Evolutionary conservation across 2,329 filamentous ascomycete genomes (phyloP).

Genomic region (Grosmannia clavigera): DNA sequence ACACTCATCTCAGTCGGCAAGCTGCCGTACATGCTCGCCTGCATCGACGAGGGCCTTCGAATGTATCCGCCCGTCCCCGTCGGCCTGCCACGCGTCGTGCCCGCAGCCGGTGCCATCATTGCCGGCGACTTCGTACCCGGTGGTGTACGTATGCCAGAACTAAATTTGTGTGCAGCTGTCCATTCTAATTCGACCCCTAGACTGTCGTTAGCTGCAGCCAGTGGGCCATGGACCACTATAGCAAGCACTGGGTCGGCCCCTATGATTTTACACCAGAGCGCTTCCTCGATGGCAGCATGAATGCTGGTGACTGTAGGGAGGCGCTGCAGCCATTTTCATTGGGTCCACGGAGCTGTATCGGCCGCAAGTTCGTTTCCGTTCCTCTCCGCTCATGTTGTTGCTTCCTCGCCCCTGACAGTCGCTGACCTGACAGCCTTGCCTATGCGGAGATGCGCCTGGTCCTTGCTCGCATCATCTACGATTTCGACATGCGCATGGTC

Average conservation of each 20-base stretch:
- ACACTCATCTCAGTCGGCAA: constrained; percentile 3
- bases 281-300: constrained; percentile 22
- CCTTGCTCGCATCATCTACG: constrained; percentile 13
- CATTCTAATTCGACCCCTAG: constrained; percentile 24
- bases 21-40: constrained; percentile 10
- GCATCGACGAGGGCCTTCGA: constrained; percentile 10
- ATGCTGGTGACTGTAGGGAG: constrained; percentile 26
- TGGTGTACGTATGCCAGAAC: constrained; percentile 20
- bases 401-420: not conserved
- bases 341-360: constrained; percentile 11
- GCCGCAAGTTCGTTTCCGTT: constrained; percentile 4
- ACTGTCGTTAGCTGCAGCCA: constrained; percentile 6
- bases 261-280: constrained; percentile 16
- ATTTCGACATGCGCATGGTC: constrained; percentile 16
- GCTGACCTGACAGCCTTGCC: constrained; percentile 9
- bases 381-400: not conserved
- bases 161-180: constrained; percentile 17
- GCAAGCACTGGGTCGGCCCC: constrained; percentile 25
- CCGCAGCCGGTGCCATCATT: constrained; percentile 17
- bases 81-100: constrained; percentile 8
- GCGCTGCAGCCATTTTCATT: constrained; percentile 19
- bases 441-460: constrained; percentile 15
- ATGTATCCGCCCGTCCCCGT: constrained; percentile 9
- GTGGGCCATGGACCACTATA: constrained; percentile 21
- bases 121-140: constrained; percentile 21